phyloP scores from a whole-genome alignment of 257 asterid species.

The Parsonsia alboflavescens region DNA sequence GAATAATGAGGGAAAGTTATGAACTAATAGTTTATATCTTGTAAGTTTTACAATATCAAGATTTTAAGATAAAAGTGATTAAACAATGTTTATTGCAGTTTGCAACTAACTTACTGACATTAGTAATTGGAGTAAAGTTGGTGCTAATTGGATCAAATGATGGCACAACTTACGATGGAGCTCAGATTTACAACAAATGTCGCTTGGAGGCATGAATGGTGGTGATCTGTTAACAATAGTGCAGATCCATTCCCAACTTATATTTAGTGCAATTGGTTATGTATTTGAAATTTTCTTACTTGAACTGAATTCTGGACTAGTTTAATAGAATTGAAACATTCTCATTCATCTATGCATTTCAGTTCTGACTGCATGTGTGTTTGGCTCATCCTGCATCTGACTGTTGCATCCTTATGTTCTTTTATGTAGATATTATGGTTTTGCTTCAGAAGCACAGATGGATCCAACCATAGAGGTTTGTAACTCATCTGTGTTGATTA shows the following conservation, averaged over 20 bases:
- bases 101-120: background rate
- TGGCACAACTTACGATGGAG: background rate
- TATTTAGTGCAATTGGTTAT: background rate
- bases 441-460: slow-evolving; percentile 95
- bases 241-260: background rate
- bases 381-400: background rate
- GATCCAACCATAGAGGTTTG: slow-evolving; percentile 89
- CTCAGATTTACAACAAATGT: background rate
- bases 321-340: background rate
- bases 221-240: too few relatives aligned
- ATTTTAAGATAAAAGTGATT: background rate
- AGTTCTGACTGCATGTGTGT: background rate
- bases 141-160: background rate
- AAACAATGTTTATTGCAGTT: background rate
- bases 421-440: slow-evolving; percentile 71
- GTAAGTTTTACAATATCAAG: background rate
- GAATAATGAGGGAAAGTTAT: slow-evolving; percentile 4
- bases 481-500: slow-evolving; percentile 9
- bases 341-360: background rate
- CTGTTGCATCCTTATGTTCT: slow-evolving; percentile 19
- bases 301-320: background rate
- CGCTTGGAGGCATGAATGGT: background rate
- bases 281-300: background rate
- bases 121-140: background rate
- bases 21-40: background rate